Evolutionary conservation across 805 yeast species (phyloP).

Genomic region (Kuraishia hungarica): DNA sequence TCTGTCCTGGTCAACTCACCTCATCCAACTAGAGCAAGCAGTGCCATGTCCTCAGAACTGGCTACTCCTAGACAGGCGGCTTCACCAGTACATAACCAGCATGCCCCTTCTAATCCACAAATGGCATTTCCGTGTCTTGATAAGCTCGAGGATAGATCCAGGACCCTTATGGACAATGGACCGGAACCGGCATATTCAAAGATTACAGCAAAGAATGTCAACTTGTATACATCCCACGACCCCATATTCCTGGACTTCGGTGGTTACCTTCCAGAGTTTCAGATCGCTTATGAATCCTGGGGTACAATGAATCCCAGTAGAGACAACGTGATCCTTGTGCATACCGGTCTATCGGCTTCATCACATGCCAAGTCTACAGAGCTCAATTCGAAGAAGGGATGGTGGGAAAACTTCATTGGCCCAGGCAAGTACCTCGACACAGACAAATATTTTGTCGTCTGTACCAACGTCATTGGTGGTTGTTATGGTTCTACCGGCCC

Average conservation of each 20-base stretch:
- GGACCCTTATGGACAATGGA: conserved; percentile 46
- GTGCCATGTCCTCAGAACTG: not conserved
- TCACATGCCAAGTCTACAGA: conserved; percentile 85
- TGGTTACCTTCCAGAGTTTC: conserved; percentile 61
- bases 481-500: conserved; percentile 97
- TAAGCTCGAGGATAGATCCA: conserved; percentile 49
- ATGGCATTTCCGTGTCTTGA: conserved; percentile 83
- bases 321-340: conserved; percentile 71
- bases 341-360: conserved; percentile 89
- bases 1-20: not conserved
- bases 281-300: conserved; percentile 93
- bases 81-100: not conserved
- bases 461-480: conserved; percentile 91
- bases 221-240: conserved; percentile 40
- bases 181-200: conserved; percentile 82
- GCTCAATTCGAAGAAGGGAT: conserved; percentile 64
- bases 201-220: conserved; percentile 58
- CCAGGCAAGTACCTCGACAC: conserved; percentile 78
- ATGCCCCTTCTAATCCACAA: conserved; percentile 40
- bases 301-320: conserved; percentile 56
- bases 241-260: conserved; percentile 79
- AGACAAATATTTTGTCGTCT: conserved; percentile 68
- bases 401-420: conserved; percentile 96
- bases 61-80: not conserved
- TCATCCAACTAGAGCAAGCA: not conserved